A percentile compares a stretch with the other conserved stretches of the same genome.
Conservation (phyloP, 2,329 filamentous ascomycete genomes). For the Torrubiellomyces zombiae region DNA sequence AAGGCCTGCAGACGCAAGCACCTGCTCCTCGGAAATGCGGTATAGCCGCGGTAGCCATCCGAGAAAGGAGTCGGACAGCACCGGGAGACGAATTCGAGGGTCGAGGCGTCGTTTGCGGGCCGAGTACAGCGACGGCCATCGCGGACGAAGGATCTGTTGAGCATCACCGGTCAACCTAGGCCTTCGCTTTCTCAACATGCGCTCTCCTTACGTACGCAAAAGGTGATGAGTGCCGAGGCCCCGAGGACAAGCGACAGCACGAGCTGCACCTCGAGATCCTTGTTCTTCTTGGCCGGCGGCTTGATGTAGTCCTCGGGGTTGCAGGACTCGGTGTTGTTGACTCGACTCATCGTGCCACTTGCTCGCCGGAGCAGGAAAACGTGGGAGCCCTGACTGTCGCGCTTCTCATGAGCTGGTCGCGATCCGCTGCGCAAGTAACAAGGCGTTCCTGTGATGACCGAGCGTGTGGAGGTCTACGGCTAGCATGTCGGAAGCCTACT, state of each 20-base stretch:
- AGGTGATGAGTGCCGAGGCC: constrained; percentile 52
- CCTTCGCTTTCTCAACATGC: neutral
- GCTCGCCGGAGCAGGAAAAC: too few relatives aligned
- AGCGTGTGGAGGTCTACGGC: too few relatives aligned
- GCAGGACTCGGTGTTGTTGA: constrained; percentile 8
- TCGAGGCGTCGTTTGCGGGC: constrained; percentile 66
- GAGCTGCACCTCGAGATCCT: constrained; percentile 46
- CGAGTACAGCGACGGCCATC: constrained; percentile 84
- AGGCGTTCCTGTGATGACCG: too few relatives aligned
- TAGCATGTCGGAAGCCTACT: too few relatives aligned
- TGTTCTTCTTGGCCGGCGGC: constrained; percentile 13
- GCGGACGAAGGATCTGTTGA: constrained; percentile 66
- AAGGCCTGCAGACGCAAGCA: constrained; percentile 76
- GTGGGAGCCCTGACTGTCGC: too few relatives aligned
- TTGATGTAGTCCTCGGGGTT: constrained; percentile 8
- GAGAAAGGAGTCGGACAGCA: constrained; percentile 68
- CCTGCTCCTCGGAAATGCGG: constrained; percentile 72
- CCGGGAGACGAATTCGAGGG: constrained; percentile 44
- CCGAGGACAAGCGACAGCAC: constrained; percentile 57
- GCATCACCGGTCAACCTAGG: neutral
- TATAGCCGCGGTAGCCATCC: constrained; percentile 87
- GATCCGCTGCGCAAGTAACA: too few relatives aligned
- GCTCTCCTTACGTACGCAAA: constrained; percentile 42
- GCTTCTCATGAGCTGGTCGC: too few relatives aligned
- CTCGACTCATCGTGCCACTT: constrained; percentile 3